Evolutionary conservation across 2,329 filamentous ascomycete species (phyloP), one percentile per base, ranked within the genome.

Genomic region (Aspergillus caelatus): DNA sequence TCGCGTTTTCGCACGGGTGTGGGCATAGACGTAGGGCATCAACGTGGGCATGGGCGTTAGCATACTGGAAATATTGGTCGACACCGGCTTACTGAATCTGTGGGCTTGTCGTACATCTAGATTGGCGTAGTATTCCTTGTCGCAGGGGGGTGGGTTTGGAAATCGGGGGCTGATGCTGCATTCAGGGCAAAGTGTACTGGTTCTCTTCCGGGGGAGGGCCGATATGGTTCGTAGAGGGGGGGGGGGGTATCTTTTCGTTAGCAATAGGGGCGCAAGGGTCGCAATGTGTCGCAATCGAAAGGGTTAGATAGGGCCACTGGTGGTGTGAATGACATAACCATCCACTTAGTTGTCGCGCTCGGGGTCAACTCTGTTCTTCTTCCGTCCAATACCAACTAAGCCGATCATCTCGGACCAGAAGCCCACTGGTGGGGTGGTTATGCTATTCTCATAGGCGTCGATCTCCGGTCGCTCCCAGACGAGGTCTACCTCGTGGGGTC

Each of bases 401-500:
- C 36, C 16, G 21, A 21, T 36, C 60, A 62, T 58, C 14, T 62
- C 60, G 4, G 45, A 23, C 60, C 60, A 62, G 54, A 62, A 62
- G 1, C 60, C 60, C 2, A 54, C 46, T 2, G 60, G 54, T 1
- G 60, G 60, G 2, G 60, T 62, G 4, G 34, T 57, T 12, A 58
- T 58, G 2, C 48, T 28, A 23, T 61, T 58, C 55, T 66, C 62
- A 16, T 66, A 64, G 16, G 62, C 62, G 21, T 66, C 65, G 23
- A 66, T 58, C 1, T 32, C 46, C 0, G 65, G 65, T 3, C 60
- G 45, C 43, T 60, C 57, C 65, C 65, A 66, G 57, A 87, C 77
- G 14, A 89, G 79, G 70, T 89, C 87, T 4, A 83, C 81, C 70
- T 89, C 83, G 7, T 79, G 72, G 0, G 87, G 80, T 1, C 75